These are phyloP conservation scores for Epicoccum nigrum DNA, from an alignment of 2,329 filamentous ascomycete species.

Conservation along the genomic window DNA sequence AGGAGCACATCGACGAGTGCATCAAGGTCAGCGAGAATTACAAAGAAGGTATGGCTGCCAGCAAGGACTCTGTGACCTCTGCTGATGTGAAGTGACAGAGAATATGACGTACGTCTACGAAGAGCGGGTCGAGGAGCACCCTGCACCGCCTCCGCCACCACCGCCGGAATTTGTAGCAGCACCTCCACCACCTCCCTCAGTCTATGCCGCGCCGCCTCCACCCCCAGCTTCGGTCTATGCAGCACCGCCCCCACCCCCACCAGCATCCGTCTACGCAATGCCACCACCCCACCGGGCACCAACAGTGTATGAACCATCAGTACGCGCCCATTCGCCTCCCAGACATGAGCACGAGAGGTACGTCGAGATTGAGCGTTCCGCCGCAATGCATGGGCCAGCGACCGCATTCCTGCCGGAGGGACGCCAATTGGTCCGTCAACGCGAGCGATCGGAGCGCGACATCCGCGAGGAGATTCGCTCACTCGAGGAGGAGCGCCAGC, in stretches of 20 bases:
- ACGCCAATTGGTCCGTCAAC: conserved; percentile 27
- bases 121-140: conserved; percentile 27
- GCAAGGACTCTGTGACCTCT: neutral
- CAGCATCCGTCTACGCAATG: conserved; percentile 22
- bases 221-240: conserved; percentile 13
- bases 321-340: conserved; percentile 41
- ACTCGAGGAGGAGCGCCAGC: conserved; percentile 69
- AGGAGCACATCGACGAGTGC: conserved; percentile 89
- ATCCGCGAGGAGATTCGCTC: conserved; percentile 75
- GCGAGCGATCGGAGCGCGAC: conserved; percentile 60
- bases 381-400: conserved; percentile 54
- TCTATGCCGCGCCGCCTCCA: conserved; percentile 21
- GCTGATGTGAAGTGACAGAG: conserved; percentile 27
- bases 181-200: conserved; percentile 22
- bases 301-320: conserved; percentile 41
- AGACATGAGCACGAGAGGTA: conserved; percentile 43
- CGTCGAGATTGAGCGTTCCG: conserved; percentile 54
- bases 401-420: conserved; percentile 57
- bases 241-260: conserved; percentile 26
- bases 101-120: conserved; percentile 48
- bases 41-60: conserved; percentile 51
- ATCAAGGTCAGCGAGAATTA: conserved; percentile 83
- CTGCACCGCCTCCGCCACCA: conserved; percentile 31
- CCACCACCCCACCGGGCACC: conserved; percentile 29
- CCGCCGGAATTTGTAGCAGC: conserved; percentile 24